Base-by-base conservation (phyloP, 345 rosid species). In the Citrus inodora region DNA sequence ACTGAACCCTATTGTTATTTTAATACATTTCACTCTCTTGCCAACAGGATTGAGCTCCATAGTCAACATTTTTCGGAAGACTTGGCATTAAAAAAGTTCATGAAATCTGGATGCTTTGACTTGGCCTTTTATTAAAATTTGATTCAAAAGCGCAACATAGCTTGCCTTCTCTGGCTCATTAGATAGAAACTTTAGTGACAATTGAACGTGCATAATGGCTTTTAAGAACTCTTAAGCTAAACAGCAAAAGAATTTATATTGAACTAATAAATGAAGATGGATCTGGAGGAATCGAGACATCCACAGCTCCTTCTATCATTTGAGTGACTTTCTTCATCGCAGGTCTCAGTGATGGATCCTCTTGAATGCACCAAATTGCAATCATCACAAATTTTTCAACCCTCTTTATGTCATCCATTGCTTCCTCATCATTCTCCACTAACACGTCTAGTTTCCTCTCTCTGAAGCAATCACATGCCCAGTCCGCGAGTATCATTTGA, bases 281-380 rank as follows among this genome's bases (percentile, higher is more conserved):
- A 9, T 81, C 70, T 19, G 83, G 83, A 48, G 85, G 85, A 76
- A 22, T 7, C 8, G 76, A n/a, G 56, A 77, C 81, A 33, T 73
- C 75, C 76, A 71, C 61, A 5, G 65, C 58, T 58, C 83, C 85
- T 83, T 83, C 85, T 16, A 80, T 76, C 85, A 73, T 80, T 9
- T 76, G 71, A 28, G 30, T 28, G 16, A 66, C 78, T 65, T 65
- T 53, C 60, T 66, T 76, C 71, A 65, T 76, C 1, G 71, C 22
- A 28, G 71, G 71, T 32, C 78, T 76, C 27, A 64, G 30, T n/a
- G 63, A 32, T 21, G 78, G 63, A 27, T 76, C 78, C 28, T 65
- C 71, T 60, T 76, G 63, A 11, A 75, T 75, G 51, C 78, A 75
- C 78, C 70, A 75, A 27, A 76, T 51, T 64, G 78, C 71, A 4